Evolutionary conservation across 2,329 filamentous ascomycete genomes (phyloP).

Genomic region (Pyrenophora tritici-repentis): DNA sequence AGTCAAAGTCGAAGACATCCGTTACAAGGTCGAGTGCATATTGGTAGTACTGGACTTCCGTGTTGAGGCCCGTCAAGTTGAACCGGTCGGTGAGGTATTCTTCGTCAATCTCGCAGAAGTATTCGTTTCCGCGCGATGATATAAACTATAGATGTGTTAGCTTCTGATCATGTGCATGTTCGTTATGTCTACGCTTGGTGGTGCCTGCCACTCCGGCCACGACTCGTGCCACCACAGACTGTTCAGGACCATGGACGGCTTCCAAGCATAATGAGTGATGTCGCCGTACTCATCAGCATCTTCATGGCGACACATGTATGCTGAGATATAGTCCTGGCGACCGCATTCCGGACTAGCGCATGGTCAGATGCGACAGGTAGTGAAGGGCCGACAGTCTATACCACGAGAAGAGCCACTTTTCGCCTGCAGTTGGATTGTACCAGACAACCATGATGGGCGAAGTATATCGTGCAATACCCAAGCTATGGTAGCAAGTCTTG

Average conservation of each 20-base stretch:
- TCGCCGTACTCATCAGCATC: constrained; percentile 2
- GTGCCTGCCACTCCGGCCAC: neutral
- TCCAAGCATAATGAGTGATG: constrained; percentile 4
- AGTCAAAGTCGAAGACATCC: constrained; percentile 97
- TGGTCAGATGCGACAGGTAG: constrained; percentile 6
- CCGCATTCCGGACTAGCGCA: constrained; percentile 9
- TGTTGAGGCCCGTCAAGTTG: constrained; percentile 95
- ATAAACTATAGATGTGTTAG: constrained; percentile 72
- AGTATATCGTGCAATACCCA: neutral
- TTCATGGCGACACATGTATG: constrained; percentile 8
- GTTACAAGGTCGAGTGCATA: constrained; percentile 97
- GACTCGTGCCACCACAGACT: constrained; percentile 11
- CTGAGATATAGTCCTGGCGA: constrained; percentile 8
- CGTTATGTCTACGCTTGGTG: constrained; percentile 5
- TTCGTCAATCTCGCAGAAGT: constrained; percentile 99
- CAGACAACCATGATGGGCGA: constrained; percentile 4
- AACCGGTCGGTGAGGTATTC: constrained; percentile 98
- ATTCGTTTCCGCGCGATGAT: constrained; percentile 95
- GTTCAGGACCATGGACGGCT: constrained; percentile 5
- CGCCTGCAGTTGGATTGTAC: neutral
- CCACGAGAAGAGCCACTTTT: constrained; percentile 8
- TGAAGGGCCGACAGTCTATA: constrained; percentile 1
- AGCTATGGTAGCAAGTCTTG: neutral
- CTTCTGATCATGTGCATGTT: neutral
- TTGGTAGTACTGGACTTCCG: constrained; percentile 98